Evolutionary conservation across 495 filamentous ascomycete genomes (phyloP), one percentile per base, ranked within the genome.

Genomic region (Lophiostoma macrostomum): DNA sequence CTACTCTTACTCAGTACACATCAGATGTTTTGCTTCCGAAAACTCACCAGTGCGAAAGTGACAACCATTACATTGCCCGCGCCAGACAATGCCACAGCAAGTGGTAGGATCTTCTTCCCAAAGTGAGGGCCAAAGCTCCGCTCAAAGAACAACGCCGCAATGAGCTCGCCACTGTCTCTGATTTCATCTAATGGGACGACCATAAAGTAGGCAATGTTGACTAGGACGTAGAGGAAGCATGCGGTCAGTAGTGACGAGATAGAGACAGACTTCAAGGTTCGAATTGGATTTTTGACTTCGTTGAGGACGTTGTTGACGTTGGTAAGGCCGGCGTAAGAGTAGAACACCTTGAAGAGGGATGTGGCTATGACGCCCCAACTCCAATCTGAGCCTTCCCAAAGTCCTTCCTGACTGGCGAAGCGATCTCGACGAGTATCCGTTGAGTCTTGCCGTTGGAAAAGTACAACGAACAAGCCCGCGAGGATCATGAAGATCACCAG

Each of bases 1-100:
- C 84, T 87, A 54, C 0, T 60, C n/a, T 19, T 1, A 13, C 6
- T 41, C 10, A 56, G 48, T 37, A 45, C 19, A 28, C 31, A 27
- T 8, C 30, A 12, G 23, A 35, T 23, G 27, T 10, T 2, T 14
- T n/a, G 29, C 18, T 5, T 24, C 38, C 13, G 23, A 8, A 22
- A 12, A 46, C 55, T 36, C 50, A 62, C 58, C 18, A 62, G 28
- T 11, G 58, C 58, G 64, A 85, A 89, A 6, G 84, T 85, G 5
- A 87, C 84, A 1, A 88, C 84, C 82, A 90, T 87, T 1, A 89
- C 82, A 64, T 89, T 89, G 0, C 86, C 86, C 0, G 76, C 79
- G 0, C 82, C 85, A 0, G 82, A 86, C 13, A 83, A 69, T 0
- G 84, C 85, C 40, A 90, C 78, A 11, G 82, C 77, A 8, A 86